Conservation (phyloP, 2,329 filamentous ascomycete genomes). For the Myriosclerotinia duriaeana region DNA sequence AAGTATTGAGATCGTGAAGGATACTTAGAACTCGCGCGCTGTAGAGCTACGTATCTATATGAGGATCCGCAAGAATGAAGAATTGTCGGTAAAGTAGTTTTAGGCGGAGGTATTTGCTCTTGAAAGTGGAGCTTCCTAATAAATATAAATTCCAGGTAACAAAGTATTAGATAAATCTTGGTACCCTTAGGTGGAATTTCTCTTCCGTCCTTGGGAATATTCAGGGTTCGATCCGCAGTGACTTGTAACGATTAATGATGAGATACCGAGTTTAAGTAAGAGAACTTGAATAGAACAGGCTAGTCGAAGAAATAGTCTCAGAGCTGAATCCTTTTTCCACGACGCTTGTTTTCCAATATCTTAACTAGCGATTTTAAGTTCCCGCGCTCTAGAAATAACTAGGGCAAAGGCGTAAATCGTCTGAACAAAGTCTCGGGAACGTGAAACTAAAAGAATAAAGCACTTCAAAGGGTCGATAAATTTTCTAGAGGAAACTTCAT, state of each 20-base stretch:
- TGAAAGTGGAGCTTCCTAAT: conserved; percentile 7
- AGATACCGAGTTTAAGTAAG: conserved; percentile 19
- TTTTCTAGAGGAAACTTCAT: conserved; percentile 8
- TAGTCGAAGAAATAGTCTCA: conserved; percentile 22
- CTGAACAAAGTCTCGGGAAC: conserved; percentile 37
- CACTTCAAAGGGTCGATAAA: conserved; percentile 25
- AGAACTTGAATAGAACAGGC: conserved; percentile 15
- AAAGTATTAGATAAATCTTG: conserved; percentile 18
- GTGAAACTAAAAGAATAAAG: conserved; percentile 38
- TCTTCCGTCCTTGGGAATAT: conserved; percentile 8
- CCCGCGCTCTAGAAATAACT: conserved; percentile 13
- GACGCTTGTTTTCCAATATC: conserved; percentile 17
- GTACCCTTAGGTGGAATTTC: conserved; percentile 6
- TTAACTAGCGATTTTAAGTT: conserved; percentile 21
- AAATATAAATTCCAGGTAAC: conserved; percentile 11
- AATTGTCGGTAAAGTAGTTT: conserved; percentile 2
- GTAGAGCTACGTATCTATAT: conserved; percentile 14
- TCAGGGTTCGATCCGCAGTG: conserved; percentile 17
- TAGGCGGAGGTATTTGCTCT: not conserved
- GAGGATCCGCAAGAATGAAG: conserved; percentile 7
- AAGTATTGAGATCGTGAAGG: not conserved
- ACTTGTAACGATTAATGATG: conserved; percentile 18
- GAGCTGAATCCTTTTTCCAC: conserved; percentile 18
- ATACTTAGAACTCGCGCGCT: not conserved
- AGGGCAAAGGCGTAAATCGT: conserved; percentile 28